Percentiles rank a stretch among this genome's conserved stretches.
Evolutionary conservation across 1,284 basidiomycete genomes (phyloP).

Genomic region (Papiliotrema fonsecae): DNA sequence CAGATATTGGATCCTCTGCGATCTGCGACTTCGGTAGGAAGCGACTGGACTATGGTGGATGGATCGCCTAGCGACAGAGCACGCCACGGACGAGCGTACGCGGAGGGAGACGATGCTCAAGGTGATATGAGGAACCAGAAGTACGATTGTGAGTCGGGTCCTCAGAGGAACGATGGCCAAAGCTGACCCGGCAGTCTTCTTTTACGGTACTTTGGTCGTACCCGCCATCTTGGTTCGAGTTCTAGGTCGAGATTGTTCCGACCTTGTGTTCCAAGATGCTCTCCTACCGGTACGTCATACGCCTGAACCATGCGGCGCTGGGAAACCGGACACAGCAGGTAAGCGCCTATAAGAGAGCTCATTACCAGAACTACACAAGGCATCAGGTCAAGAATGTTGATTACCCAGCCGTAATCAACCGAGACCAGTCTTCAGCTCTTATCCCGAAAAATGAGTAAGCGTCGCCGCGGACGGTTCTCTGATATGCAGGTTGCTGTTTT

Average conservation of each 20-base stretch:
- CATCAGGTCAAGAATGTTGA: constrained; percentile 62
- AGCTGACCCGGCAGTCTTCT: constrained; percentile 58
- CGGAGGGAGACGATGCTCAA: background rate
- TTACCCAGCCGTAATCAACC: constrained; percentile 68
- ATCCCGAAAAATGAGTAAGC: constrained; percentile 2
- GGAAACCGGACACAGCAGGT: too few relatives aligned
- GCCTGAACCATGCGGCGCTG: too few relatives aligned
- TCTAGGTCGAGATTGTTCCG: constrained; percentile 56
- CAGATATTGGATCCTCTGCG: background rate
- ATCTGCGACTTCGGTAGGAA: background rate
- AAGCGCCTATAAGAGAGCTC: too few relatives aligned
- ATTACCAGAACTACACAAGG: constrained; percentile 64
- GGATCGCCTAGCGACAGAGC: too few relatives aligned
- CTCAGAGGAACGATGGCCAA: background rate
- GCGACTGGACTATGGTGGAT: background rate
- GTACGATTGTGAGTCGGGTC: background rate
- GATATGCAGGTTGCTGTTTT: background rate
- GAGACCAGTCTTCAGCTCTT: constrained; percentile 11
- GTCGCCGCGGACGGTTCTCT: background rate
- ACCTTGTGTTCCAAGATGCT: constrained; percentile 58
- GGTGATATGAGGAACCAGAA: background rate
- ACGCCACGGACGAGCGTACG: too few relatives aligned
- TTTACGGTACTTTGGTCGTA: constrained; percentile 79
- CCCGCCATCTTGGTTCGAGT: constrained; percentile 64
- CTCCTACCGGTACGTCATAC: constrained; percentile 50